Evolutionary conservation across 176 grass and related monocot species (phyloP).

Genomic region (Oryza longistaminata): DNA sequence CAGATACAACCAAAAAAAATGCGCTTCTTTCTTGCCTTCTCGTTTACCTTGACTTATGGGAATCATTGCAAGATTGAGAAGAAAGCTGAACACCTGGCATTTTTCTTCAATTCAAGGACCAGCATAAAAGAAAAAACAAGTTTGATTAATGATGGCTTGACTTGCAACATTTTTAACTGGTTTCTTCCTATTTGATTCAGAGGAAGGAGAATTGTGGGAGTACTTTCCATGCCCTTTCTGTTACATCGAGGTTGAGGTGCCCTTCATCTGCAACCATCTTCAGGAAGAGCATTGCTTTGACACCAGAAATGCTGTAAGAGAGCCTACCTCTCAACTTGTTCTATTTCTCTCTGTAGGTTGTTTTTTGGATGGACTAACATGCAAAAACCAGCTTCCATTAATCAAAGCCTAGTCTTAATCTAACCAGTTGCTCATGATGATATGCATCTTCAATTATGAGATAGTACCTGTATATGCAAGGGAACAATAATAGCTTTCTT

Average conservation of each 20-base stretch:
- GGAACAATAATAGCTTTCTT: background rate
- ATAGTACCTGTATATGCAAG: background rate
- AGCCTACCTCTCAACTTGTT: background rate
- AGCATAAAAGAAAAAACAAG: background rate
- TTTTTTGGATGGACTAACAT: background rate
- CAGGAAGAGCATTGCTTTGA: slow-evolving; percentile 92
- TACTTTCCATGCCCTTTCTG: slow-evolving; percentile 91
- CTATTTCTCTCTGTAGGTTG: background rate
- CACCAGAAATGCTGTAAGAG: slow-evolving; percentile 70
- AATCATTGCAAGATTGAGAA: background rate
- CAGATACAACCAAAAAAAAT: background rate
- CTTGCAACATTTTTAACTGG: background rate
- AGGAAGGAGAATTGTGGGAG: slow-evolving; percentile 72
- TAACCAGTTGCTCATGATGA: slow-evolving; percentile 8
- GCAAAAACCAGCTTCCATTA: slow-evolving; percentile 6
- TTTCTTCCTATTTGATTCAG: slow-evolving; percentile 29
- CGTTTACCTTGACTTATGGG: background rate
- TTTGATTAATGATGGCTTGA: background rate
- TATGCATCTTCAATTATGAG: slow-evolving; percentile 1
- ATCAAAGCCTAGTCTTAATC: background rate
- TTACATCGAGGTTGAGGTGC: slow-evolving; percentile 79
- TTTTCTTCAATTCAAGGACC: slow-evolving; percentile 20
- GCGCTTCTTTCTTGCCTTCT: background rate
- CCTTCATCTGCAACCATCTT: slow-evolving; percentile 74
- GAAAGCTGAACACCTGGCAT: background rate